Evolutionary conservation across 768 basidiomycete species (phyloP).

Genomic region (Boletus vinaceobasis): DNA sequence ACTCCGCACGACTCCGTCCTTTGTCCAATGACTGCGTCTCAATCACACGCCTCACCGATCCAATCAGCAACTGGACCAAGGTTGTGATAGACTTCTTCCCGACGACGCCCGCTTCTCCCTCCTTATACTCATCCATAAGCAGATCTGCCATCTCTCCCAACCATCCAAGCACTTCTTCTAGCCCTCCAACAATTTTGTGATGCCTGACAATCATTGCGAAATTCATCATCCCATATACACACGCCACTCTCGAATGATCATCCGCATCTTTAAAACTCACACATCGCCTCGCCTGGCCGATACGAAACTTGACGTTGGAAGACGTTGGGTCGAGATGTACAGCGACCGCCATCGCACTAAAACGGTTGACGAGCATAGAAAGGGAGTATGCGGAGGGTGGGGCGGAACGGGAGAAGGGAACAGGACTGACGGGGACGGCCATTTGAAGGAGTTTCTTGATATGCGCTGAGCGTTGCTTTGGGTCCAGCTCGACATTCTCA

Average conservation of each 20-base stretch:
- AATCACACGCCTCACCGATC: conserved; percentile 52
- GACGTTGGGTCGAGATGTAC: conserved; percentile 61
- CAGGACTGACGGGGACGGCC: conserved; percentile 65
- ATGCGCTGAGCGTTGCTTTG: conserved; percentile 38
- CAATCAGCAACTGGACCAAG: conserved; percentile 52
- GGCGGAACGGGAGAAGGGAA: conserved; percentile 55
- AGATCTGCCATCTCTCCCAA: conserved; percentile 53
- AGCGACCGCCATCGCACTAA: conserved; percentile 67
- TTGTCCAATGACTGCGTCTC: conserved; percentile 39
- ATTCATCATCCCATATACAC: conserved; percentile 72
- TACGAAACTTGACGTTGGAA: conserved; percentile 45
- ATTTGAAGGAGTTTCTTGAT: conserved; percentile 69
- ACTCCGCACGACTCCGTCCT: conserved; percentile 34
- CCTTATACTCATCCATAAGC: conserved; percentile 55
- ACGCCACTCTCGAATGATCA: conserved; percentile 58
- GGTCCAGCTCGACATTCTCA: conserved; percentile 34
- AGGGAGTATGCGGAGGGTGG: conserved; percentile 54
- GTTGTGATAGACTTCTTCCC: conserved; percentile 31
- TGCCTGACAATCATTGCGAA: conserved; percentile 61
- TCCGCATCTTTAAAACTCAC: conserved; percentile 67
- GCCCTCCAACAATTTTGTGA: conserved; percentile 38
- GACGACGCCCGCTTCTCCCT: conserved; percentile 21
- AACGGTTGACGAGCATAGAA: conserved; percentile 80
- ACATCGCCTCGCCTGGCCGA: conserved; percentile 66
- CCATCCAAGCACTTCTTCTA: conserved; percentile 61